Base-by-base conservation (phyloP, 306 rosid genomes). In the Dryas octopetala region DNA sequence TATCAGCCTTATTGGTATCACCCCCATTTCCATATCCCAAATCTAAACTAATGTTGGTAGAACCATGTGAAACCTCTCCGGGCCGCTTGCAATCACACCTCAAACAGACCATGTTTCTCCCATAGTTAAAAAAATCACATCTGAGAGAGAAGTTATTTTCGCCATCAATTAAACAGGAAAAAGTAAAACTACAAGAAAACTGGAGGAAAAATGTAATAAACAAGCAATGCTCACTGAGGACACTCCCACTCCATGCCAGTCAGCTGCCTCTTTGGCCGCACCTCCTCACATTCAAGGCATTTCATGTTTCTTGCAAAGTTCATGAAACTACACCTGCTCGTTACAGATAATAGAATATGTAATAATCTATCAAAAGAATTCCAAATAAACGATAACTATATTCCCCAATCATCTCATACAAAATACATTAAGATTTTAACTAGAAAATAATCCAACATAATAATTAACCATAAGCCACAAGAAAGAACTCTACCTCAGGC, bases 211-310 rank as follows among this genome's bases (percentile, higher is more conserved):
- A 59, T 45, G 5, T 59, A 15, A 67, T 5, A 59, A 73, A 43
- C 51, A 76, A 71, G 68, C 52, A 63, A 76, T 81, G 77, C 99
- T 82, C 79, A 95, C 99, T 95, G 97, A 73, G 99, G 99, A 78
- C 99, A 95, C 81, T 95, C 99, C 99, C 99, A 95, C 83, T 95
- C 99, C 76, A 89, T 89, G 57, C 97, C 97, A 74, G 89, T 85
- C 65, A 95, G 83, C 81, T 92, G 96, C 54, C 91, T 84, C 82
- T 89, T 85, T 62, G 97, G 99, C 62, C 96, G 88, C 66, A 89
- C 88, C 87, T 90, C 99, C 78, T 90, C 95, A 48, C 99, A 95
- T 73, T 95, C 96, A 5, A 89, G 96, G 77, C 99, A 95, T 79
- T 92, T 89, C 13, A 80, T 54, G 79, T 95, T 95, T 82, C 90